A percentile compares a stretch with the other conserved stretches of the same genome.
Evolutionary conservation across 2,329 filamentous ascomycete species (phyloP).

Genomic region (Didymella sp.): DNA sequence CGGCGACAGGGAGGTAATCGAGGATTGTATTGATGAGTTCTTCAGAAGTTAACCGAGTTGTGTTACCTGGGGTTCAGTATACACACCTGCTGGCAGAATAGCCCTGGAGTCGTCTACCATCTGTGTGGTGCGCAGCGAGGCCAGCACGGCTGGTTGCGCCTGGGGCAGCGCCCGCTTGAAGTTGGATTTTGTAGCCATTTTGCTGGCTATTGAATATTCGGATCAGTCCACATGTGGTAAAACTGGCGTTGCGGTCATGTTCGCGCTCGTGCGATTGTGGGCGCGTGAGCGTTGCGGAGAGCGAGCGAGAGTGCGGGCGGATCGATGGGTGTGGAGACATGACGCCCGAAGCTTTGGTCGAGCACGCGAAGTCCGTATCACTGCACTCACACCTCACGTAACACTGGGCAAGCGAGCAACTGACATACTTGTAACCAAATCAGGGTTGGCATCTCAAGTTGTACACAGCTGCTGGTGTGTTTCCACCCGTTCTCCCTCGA

Average conservation of each 20-base stretch:
- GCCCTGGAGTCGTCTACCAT: conserved; percentile 81
- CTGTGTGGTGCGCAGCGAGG: conserved; percentile 78
- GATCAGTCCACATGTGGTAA: conserved; percentile 8
- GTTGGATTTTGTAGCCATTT: conserved; percentile 56
- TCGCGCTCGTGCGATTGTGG: background rate
- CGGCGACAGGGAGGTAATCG: conserved; percentile 84
- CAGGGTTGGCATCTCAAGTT: background rate
- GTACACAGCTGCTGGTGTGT: background rate
- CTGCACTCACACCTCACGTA: conserved; percentile 11
- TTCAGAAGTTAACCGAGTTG: conserved; percentile 42
- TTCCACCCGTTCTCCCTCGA: background rate
- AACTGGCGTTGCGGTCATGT: conserved; percentile 9
- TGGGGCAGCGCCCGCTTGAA: conserved; percentile 54
- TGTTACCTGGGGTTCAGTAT: background rate
- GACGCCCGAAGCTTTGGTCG: conserved; percentile 18
- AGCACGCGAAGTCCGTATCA: conserved; percentile 24
- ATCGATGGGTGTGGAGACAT: conserved; percentile 23
- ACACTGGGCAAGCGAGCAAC: background rate
- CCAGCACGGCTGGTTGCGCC: conserved; percentile 63
- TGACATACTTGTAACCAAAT: background rate
- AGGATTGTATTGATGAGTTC: conserved; percentile 89
- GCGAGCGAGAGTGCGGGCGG: conserved; percentile 17
- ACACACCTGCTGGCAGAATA: conserved; percentile 78
- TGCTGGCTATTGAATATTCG: conserved; percentile 6
- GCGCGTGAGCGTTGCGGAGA: conserved; percentile 10